Evolutionary conservation across 371 early-diverging fungal genomes (phyloP), one percentile per base, ranked within the genome.

Genomic region (Coemansia sp.): DNA sequence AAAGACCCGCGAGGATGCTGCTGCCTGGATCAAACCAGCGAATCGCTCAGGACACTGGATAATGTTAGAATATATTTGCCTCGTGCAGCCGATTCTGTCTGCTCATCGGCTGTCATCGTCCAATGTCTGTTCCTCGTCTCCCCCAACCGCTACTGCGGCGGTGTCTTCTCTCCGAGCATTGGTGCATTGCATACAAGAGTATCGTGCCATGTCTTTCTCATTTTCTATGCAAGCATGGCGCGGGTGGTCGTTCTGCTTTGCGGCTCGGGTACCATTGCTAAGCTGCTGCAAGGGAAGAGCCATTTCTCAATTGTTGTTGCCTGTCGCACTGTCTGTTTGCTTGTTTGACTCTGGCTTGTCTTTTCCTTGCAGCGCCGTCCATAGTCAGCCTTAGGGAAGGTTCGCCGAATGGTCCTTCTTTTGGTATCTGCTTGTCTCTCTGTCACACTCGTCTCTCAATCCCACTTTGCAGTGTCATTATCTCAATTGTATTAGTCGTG

Each of bases 371-470:
- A 52, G 52, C 22, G 10, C 13, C 26, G 11, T 58, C 40, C 40
- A 58, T 58, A 58, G 40, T 58, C 24, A 58, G 26, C 58, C 22
- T 10, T 40, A 58, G 26, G 24, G 40, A 26, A 58, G 58, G 58
- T 58, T 40, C 40, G 22, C 40, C 21, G 58, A 40, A 58, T 58
- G 58, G 40, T 58, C 40, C 40, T 14, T 22, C 40, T 22, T 39
- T 58, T 58, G 56, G 56, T 56, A 56, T 56, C 21, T 10, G 56
- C 34, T 58, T 57, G 57, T 57, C 21, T 18, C 16, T 31, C 56
- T 34, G 56, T 21, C 34, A 31, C 31, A 34, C 14, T 56, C 34
- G 56, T 7, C 56, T 34, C 34, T 31, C 34, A 56, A 31, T 34
- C 56, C 31, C 34, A 29, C 27, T 56, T 31, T 29, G n/a, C 29